Conservation (phyloP, 208 protist species). For the Acanthamoeba triangularis region DNA sequence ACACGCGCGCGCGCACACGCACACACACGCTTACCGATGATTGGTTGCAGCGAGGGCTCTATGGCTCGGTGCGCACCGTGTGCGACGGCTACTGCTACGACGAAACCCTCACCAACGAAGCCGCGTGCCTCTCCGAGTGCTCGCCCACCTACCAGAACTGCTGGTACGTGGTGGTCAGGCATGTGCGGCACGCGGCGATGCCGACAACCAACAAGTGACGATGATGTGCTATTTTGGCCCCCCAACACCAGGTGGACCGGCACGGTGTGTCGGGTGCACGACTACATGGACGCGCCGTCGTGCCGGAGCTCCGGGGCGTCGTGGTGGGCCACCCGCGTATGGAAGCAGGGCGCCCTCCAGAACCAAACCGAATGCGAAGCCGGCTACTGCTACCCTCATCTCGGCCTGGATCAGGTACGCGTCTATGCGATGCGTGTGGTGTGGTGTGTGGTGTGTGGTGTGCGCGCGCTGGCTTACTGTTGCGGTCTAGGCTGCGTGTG, state of each 20-base stretch:
- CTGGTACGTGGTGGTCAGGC: not conserved
- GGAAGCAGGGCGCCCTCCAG: constrained; percentile 37
- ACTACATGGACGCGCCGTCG: not conserved
- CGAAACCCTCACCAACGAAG: not conserved
- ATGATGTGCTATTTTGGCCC: no score
- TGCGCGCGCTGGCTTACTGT: not conserved
- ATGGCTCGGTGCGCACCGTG: constrained; percentile 1
- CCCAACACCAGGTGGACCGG: not conserved
- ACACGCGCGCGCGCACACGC: not conserved
- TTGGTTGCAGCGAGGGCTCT: not conserved
- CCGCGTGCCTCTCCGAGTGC: not conserved
- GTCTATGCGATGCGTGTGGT: no score
- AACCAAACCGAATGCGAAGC: constrained; percentile 29
- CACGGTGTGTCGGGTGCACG: not conserved
- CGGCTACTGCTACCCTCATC: constrained; percentile 37
- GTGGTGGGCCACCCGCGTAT: constrained; percentile 29
- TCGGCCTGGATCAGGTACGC: constrained; percentile 36
- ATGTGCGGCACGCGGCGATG: not conserved
- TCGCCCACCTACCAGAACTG: not conserved
- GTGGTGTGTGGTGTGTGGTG: not conserved
- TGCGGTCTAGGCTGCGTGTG: not conserved
- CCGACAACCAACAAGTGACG: no score
- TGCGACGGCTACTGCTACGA: constrained; percentile 35
- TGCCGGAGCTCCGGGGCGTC: not conserved
- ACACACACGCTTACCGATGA: no score